Percentiles rank a stretch among this genome's conserved stretches.
These are phyloP conservation scores for Phytophthora syringae DNA, from an alignment of 352 stramenopile species.

Conservation along the genomic window DNA sequence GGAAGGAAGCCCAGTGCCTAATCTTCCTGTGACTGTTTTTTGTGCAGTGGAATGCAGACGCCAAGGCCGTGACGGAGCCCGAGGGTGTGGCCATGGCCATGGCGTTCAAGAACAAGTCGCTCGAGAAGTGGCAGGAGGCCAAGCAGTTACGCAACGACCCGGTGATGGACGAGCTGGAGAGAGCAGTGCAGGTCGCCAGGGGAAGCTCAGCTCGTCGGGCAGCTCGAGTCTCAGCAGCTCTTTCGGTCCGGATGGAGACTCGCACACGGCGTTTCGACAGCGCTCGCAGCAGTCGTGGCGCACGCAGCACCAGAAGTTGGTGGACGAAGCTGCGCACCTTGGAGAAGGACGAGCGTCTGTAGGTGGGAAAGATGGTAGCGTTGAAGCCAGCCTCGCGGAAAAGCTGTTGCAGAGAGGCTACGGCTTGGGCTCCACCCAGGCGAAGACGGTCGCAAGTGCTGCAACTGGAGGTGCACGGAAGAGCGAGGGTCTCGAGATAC, in stretches of 20 bases:
- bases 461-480: neutral
- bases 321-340: constrained; percentile 38
- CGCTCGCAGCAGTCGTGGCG: constrained; percentile 72
- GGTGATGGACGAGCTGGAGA: constrained; percentile 49
- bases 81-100: constrained; percentile 50
- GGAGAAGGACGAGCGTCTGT: constrained; percentile 7
- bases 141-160: constrained; percentile 58
- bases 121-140: constrained; percentile 45
- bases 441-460: constrained; percentile 1
- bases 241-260: constrained; percentile 7
- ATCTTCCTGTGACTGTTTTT: constrained; percentile 1
- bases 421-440: constrained; percentile 36
- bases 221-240: constrained; percentile 18
- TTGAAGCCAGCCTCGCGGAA: constrained; percentile 40
- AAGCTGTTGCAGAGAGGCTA: constrained; percentile 66
- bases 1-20: neutral
- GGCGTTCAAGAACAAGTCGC: constrained; percentile 56
- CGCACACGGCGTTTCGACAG: constrained; percentile 48
- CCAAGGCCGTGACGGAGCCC: constrained; percentile 23
- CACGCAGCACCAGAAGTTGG: constrained; percentile 55
- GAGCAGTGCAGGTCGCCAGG: constrained; percentile 17
- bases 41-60: constrained; percentile 6
- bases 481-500: neutral
- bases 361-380: neutral
- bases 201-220: constrained; percentile 23